Evolutionary conservation across 768 basidiomycete species (phyloP).

Genomic region (Termitomyces sp.): DNA sequence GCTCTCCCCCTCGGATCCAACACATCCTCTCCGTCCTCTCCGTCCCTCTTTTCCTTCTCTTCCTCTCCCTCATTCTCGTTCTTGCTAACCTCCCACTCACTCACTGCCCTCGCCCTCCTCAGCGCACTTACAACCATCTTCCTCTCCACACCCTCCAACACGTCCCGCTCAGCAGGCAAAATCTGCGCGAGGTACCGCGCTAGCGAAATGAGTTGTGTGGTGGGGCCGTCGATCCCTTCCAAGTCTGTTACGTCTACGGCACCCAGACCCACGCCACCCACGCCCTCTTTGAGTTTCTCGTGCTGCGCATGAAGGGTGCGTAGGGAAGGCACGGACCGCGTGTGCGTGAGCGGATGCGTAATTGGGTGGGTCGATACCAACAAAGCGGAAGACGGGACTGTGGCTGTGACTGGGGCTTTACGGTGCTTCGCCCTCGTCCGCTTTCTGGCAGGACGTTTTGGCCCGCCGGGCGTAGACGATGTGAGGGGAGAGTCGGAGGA

Average conservation of each 20-base stretch:
- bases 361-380: neutral
- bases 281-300: neutral
- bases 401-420: neutral
- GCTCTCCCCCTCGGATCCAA: conserved; percentile 33
- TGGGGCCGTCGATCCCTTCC: neutral
- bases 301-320: neutral
- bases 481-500: conserved; percentile 4
- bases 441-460: neutral
- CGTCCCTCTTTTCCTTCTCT: conserved; percentile 1
- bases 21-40: conserved; percentile 18
- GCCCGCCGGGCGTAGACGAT: neutral
- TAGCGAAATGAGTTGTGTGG: conserved; percentile 6
- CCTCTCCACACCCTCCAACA: conserved; percentile 11
- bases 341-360: neutral
- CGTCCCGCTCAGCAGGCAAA: conserved; percentile 6
- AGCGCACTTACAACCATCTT: conserved; percentile 7
- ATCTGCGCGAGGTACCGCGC: conserved; percentile 3
- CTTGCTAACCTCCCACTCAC: neutral
- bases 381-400: neutral
- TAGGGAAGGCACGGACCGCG: conserved; percentile 2
- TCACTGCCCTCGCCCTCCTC: neutral
- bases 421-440: neutral
- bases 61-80: neutral
- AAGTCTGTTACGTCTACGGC: neutral
- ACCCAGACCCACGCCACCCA: no score